These are phyloP conservation scores for Phenoliferia sp. DNA, from an alignment of 1,284 basidiomycete genomes.

Conservation along the genomic window DNA sequence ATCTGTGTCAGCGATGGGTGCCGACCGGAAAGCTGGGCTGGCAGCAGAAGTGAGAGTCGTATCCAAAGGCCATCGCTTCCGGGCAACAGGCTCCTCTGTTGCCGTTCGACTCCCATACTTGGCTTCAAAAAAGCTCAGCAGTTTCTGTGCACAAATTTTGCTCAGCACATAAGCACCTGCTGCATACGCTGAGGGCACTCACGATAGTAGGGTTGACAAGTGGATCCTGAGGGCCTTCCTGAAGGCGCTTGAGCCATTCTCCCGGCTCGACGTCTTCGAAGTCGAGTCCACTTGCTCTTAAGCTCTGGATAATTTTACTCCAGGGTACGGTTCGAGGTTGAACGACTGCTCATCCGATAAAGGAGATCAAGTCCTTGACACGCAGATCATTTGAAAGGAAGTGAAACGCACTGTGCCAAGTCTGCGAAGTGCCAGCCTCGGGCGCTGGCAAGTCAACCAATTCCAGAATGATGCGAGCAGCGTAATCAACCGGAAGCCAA, in stretches of 20 bases:
- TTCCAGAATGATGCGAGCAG: conserved; percentile 53
- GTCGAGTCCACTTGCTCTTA: conserved; percentile 58
- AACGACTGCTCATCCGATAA: conserved; percentile 16
- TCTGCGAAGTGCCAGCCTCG: conserved; percentile 48
- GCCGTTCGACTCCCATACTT: conserved; percentile 1
- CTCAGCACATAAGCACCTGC: neutral
- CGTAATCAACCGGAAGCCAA: conserved; percentile 59
- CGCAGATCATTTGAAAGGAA: conserved; percentile 5
- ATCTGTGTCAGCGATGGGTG: conserved; percentile 4
- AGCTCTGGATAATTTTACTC: conserved; percentile 59
- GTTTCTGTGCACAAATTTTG: conserved; percentile 3
- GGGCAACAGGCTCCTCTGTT: neutral
- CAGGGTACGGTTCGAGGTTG: conserved; percentile 40
- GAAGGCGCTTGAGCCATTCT: conserved; percentile 52
- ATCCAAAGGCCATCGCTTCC: neutral
- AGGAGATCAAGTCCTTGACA: neutral
- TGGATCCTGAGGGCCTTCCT: conserved; percentile 19
- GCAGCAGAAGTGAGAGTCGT: conserved; percentile 3
- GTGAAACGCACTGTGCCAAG: conserved; percentile 41
- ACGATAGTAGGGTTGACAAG: conserved; percentile 15
- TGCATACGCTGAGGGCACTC: neutral
- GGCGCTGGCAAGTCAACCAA: conserved; percentile 45
- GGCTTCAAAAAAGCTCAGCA: conserved; percentile 13
- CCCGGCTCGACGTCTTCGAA: conserved; percentile 67
- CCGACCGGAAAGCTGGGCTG: conserved; percentile 3